Evolutionary conservation across 2,329 filamentous ascomycete species (phyloP).

Genomic region (Colletotrichum echinochloae): DNA sequence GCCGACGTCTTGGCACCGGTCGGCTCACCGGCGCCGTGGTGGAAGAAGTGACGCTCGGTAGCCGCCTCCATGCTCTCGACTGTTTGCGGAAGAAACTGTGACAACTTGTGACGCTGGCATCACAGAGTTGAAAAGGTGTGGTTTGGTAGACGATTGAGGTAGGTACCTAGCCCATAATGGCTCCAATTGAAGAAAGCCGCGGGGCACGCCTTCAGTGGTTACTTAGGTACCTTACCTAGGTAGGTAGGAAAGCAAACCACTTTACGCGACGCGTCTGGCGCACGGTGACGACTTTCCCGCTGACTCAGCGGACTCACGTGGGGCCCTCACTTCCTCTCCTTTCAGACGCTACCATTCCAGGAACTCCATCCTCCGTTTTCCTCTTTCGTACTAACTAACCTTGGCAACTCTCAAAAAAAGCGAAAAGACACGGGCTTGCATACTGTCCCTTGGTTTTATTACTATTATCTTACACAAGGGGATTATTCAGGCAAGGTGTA

Average conservation of each 20-base stretch:
- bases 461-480: background rate
- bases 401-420: background rate
- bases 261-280: constrained; percentile 35
- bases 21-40: constrained; percentile 52
- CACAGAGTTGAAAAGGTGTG: background rate
- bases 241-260: constrained; percentile 32
- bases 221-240: no score
- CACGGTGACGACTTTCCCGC: background rate
- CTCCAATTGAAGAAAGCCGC: background rate
- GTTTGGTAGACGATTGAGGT: background rate
- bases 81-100: background rate
- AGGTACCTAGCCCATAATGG: background rate
- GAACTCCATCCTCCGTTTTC: background rate
- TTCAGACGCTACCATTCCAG: background rate
- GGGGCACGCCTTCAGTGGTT: no score
- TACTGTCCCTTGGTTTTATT: background rate
- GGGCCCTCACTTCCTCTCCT: background rate
- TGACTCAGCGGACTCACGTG: constrained; percentile 12
- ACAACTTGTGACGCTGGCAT: background rate
- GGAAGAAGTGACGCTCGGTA: constrained; percentile 62
- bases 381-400: background rate
- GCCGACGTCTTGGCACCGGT: constrained; percentile 5
- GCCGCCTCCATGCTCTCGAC: constrained; percentile 57
- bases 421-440: background rate
- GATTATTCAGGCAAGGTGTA: background rate